phyloP scores from a whole-genome alignment of 495 filamentous ascomycete species.

The Aspergillus steynii region DNA sequence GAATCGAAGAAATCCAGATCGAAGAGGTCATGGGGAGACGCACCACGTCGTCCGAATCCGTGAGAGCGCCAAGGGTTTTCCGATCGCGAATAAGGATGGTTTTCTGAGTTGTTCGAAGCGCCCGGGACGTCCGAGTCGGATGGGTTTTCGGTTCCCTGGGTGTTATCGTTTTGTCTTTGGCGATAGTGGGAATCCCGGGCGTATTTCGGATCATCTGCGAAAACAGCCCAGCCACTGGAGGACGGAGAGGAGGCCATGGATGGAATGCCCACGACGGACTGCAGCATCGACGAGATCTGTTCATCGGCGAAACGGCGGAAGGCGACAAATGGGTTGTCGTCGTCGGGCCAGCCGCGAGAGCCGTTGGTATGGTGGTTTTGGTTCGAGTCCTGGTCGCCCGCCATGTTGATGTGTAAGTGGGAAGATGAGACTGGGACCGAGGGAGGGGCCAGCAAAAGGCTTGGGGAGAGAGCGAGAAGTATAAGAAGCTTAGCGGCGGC shows the following conservation, averaged over 20 bases:
- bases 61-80: conserved; percentile 17
- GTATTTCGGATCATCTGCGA: conserved; percentile 33
- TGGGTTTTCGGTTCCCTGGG: conserved; percentile 18
- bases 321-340: conserved; percentile 57
- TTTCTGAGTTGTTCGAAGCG: conserved; percentile 9
- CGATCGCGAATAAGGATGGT: conserved; percentile 14
- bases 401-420: conserved; percentile 24
- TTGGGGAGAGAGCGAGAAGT: conserved; percentile 11
- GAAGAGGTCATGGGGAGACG: conserved; percentile 10
- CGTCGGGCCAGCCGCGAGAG: conserved; percentile 27
- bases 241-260: conserved; percentile 33
- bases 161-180: conserved; percentile 20
- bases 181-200: conserved; percentile 19
- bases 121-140: conserved; percentile 9
- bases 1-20: conserved; percentile 34
- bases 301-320: conserved; percentile 62
- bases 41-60: conserved; percentile 8
- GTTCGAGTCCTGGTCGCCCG: conserved; percentile 29
- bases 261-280: conserved; percentile 52
- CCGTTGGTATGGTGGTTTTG: conserved; percentile 15
- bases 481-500: conserved; percentile 6
- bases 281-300: conserved; percentile 56
- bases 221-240: conserved; percentile 37
- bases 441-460: neutral
- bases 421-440: neutral